Evolutionary conservation across 768 basidiomycete genomes (phyloP).

Genomic region (Phylloporus sp.): DNA sequence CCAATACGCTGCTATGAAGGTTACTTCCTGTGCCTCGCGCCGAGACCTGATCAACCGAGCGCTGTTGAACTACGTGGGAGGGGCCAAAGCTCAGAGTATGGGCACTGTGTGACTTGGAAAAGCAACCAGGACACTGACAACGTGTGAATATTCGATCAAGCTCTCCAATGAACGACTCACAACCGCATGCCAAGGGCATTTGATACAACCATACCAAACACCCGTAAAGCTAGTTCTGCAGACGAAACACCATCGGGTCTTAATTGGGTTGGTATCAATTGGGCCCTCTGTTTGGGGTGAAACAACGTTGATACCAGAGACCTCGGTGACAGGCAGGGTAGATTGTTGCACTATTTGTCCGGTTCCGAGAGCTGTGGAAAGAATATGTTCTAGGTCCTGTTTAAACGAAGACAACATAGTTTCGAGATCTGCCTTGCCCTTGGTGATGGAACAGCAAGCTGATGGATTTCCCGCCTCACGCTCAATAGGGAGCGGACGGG

Average conservation of each 20-base stretch:
- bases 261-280: background rate
- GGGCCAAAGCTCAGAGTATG: conserved; percentile 33
- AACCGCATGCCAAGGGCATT: conserved; percentile 30
- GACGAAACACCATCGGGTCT: conserved; percentile 28
- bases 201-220: conserved; percentile 30
- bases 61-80: conserved; percentile 25
- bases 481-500: background rate
- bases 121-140: conserved; percentile 26
- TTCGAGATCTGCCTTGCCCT: conserved; percentile 49
- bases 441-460: conserved; percentile 42
- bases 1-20: background rate
- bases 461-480: background rate
- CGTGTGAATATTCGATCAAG: conserved; percentile 5
- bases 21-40: background rate
- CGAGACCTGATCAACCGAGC: conserved; percentile 1
- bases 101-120: conserved; percentile 23
- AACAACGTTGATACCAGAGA: background rate
- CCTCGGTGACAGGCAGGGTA: background rate
- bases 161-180: conserved; percentile 16
- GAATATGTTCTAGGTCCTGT: conserved; percentile 45
- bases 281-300: background rate
- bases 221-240: conserved; percentile 25
- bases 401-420: conserved; percentile 49
- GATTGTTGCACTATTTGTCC: conserved; percentile 1
- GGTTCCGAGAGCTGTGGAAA: conserved; percentile 36